Evolutionary conservation across 2,329 filamentous ascomycete genomes (phyloP).

Genomic region (Helicocarpus griseus): DNA sequence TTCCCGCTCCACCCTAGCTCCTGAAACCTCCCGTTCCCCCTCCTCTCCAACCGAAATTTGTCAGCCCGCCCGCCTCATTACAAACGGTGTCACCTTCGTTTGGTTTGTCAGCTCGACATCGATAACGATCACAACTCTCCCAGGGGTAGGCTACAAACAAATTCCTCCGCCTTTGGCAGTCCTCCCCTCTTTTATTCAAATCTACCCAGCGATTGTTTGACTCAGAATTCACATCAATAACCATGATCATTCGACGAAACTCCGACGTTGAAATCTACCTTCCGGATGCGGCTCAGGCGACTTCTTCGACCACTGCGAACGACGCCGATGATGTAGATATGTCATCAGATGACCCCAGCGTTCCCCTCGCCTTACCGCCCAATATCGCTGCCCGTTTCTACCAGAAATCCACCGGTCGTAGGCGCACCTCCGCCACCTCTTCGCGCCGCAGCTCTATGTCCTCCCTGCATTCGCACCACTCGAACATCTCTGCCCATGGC

Average conservation of each 20-base stretch:
- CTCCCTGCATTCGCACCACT: conserved; percentile 53
- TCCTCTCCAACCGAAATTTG: neutral
- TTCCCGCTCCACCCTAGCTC: conserved; percentile 6
- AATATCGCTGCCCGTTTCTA: conserved; percentile 56
- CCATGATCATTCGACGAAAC: conserved; percentile 31
- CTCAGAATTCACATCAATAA: neutral
- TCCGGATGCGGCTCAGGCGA: conserved; percentile 24
- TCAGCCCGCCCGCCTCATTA: conserved; percentile 11
- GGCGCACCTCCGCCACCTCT: conserved; percentile 52
- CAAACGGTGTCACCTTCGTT: neutral
- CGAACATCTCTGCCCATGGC: conserved; percentile 40
- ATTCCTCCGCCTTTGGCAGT: neutral
- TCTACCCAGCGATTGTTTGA: neutral
- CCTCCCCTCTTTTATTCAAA: neutral
- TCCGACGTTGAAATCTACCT: conserved; percentile 34
- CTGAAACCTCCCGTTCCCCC: conserved; percentile 20
- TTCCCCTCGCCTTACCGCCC: conserved; percentile 44
- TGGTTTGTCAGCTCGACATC: neutral
- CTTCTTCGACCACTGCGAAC: conserved; percentile 10
- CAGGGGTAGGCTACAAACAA: neutral
- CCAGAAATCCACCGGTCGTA: conserved; percentile 41
- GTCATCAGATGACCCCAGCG: conserved; percentile 26
- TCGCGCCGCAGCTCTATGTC: conserved; percentile 57
- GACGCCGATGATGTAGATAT: conserved; percentile 36
- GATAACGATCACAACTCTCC: neutral